Percentiles rank a stretch among this genome's conserved stretches.
These are phyloP conservation scores for Penstemon eatonii DNA, from an alignment of 257 asterid genomes.

Conservation along the genomic window DNA sequence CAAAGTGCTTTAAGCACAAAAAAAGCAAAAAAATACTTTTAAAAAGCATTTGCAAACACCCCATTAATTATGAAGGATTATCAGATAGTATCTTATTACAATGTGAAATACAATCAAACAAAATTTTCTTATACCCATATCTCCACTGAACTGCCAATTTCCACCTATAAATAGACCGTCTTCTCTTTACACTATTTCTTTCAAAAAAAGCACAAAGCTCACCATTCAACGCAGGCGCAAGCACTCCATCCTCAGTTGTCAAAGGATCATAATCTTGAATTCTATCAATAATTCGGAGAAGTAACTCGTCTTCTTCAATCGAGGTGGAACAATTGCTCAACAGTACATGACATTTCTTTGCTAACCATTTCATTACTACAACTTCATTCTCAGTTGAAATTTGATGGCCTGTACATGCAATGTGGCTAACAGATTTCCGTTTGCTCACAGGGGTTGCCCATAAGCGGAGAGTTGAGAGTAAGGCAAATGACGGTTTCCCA, in stretches of 20 bases:
- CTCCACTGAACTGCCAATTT: constrained; percentile 72
- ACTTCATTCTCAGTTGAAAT: constrained; percentile 64
- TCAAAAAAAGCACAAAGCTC: constrained; percentile 48
- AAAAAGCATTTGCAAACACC: no score
- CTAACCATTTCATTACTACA: constrained; percentile 51
- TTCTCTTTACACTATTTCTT: constrained; percentile 27
- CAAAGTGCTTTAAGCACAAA: no score
- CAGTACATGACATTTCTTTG: constrained; percentile 39
- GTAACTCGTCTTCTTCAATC: constrained; percentile 50
- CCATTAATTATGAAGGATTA: constrained; percentile 2
- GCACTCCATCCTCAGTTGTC: constrained; percentile 26
- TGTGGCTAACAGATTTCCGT: constrained; percentile 54
- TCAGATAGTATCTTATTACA: constrained; percentile 37
- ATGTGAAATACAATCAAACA: constrained; percentile 46
- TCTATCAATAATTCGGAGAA: constrained; percentile 43
- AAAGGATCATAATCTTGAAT: constrained; percentile 30
- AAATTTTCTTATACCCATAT: constrained; percentile 50
- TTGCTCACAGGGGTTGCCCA: constrained; percentile 73
- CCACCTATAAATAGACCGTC: constrained; percentile 51
- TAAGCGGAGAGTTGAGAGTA: constrained; percentile 63
- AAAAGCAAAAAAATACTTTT: no score
- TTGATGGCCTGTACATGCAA: constrained; percentile 56
- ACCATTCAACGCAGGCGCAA: constrained; percentile 16
- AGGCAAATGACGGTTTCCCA: constrained; percentile 77
- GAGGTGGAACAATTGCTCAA: constrained; percentile 48